phyloP scores from a whole-genome alignment of 2,329 filamentous ascomycete genomes.

The Clonostachys rhizophaga region DNA sequence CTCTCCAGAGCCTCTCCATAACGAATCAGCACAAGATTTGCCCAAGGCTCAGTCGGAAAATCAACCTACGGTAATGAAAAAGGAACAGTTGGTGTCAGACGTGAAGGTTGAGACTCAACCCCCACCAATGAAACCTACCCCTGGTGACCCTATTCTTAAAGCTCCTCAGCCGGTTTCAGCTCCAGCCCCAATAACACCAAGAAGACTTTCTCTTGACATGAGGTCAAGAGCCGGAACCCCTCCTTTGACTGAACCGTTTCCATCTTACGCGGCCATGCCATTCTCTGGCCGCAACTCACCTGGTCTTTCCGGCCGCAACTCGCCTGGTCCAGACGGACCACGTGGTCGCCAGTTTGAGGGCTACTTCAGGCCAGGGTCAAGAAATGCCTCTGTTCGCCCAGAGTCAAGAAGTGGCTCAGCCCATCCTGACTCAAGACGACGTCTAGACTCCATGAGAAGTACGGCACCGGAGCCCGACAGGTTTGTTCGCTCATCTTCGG shows the following conservation, averaged over 20 bases:
- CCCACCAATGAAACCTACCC: no score
- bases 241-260: constrained; percentile 12
- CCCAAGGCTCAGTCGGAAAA: constrained; percentile 10
- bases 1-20: constrained; percentile 28
- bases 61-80: constrained; percentile 4
- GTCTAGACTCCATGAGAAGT: not conserved
- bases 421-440: constrained; percentile 1
- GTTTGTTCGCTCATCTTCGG: constrained; percentile 24
- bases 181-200: constrained; percentile 1
- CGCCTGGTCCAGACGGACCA: not conserved
- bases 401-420: constrained; percentile 4
- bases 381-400: not conserved
- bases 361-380: not conserved
- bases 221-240: not conserved
- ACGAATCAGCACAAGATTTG: constrained; percentile 1
- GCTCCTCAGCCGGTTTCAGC: constrained; percentile 8
- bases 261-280: constrained; percentile 7
- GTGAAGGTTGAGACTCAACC: no score
- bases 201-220: no score
- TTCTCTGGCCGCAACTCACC: not conserved
- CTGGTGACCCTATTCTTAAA: not conserved
- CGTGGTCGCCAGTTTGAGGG: not conserved
- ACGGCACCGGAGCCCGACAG: constrained; percentile 15
- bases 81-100: no score
- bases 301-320: not conserved